A percentile compares a stretch with the other conserved stretches of the same genome.
Evolutionary conservation across 2,329 filamentous ascomycete genomes (phyloP).

Genomic region (Claviceps digitariae): DNA sequence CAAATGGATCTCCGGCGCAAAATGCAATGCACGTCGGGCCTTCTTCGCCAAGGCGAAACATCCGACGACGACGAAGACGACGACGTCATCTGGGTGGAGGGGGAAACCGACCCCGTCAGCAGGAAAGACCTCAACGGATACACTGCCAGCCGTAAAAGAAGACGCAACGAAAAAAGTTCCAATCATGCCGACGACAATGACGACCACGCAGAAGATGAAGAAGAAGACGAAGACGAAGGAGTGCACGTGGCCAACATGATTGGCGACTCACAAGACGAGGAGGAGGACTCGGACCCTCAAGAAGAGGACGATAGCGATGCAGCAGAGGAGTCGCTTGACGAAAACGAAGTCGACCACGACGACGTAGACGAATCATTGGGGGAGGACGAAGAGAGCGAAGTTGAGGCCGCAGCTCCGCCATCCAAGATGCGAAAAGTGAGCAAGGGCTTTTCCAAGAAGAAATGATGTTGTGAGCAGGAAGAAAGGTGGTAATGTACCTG

Average conservation of each 20-base stretch:
- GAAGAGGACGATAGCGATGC: conserved; percentile 33
- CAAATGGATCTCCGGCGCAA: conserved; percentile 71
- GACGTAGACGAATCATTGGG: conserved; percentile 40
- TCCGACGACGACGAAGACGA: conserved; percentile 44
- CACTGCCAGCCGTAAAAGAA: conserved; percentile 18
- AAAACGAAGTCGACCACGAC: conserved; percentile 46
- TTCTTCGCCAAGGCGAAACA: conserved; percentile 31
- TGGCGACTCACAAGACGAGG: conserved; percentile 48
- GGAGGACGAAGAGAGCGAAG: conserved; percentile 42
- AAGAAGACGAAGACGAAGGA: conserved; percentile 48
- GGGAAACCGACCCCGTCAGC: conserved; percentile 47
- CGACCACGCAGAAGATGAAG: conserved; percentile 31
- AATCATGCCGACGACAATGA: neutral
- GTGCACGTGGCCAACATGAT: conserved; percentile 40
- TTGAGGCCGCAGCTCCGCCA: conserved; percentile 33
- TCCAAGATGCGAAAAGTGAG: conserved; percentile 30
- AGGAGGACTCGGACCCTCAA: conserved; percentile 27
- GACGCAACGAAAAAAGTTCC: conserved; percentile 25
- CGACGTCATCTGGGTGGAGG: conserved; percentile 80
- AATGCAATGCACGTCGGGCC: conserved; percentile 37
- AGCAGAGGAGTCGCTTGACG: conserved; percentile 36
- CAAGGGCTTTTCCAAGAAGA: conserved; percentile 22
- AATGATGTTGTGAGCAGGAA: conserved; percentile 10
- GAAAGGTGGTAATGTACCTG: neutral
- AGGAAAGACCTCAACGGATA: conserved; percentile 21